These are phyloP conservation scores for Apophysomyces trapeziformis DNA, from an alignment of 371 early-diverging fungal species.

Conservation along the genomic window DNA sequence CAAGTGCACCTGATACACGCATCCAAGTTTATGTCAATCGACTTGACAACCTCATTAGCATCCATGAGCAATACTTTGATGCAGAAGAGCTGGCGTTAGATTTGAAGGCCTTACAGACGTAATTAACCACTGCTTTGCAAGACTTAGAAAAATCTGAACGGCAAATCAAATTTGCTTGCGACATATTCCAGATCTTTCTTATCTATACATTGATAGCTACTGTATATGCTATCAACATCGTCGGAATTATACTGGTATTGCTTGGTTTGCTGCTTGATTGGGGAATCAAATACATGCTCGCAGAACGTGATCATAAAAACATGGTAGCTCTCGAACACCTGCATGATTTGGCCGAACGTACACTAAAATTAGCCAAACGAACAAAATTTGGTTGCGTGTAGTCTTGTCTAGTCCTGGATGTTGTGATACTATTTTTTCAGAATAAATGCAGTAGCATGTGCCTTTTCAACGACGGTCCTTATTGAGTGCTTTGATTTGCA, in stretches of 20 bases:
- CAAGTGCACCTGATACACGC: not conserved
- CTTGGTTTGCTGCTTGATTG: too few relatives aligned
- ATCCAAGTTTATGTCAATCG: not conserved
- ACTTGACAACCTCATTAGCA: not conserved
- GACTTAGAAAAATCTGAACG: not conserved
- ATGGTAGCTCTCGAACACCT: too few relatives aligned
- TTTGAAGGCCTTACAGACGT: not conserved
- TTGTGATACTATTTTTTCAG: too few relatives aligned
- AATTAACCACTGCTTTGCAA: not conserved
- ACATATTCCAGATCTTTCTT: not conserved
- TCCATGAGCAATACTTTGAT: not conserved
- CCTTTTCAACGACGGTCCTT: too few relatives aligned
- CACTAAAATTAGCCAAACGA: too few relatives aligned
- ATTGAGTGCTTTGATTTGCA: not conserved
- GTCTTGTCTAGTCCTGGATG: too few relatives aligned
- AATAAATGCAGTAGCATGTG: too few relatives aligned
- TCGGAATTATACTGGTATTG: too few relatives aligned
- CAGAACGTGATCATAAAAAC: too few relatives aligned
- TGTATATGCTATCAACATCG: not conserved
- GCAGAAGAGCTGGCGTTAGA: not conserved
- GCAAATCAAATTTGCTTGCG: not conserved
- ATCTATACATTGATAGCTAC: not conserved
- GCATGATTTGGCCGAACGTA: too few relatives aligned
- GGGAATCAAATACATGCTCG: too few relatives aligned
- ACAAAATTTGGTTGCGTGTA: not conserved